phyloP scores from a whole-genome alignment of 768 basidiomycete species.

The Leccinum incarnatum region DNA sequence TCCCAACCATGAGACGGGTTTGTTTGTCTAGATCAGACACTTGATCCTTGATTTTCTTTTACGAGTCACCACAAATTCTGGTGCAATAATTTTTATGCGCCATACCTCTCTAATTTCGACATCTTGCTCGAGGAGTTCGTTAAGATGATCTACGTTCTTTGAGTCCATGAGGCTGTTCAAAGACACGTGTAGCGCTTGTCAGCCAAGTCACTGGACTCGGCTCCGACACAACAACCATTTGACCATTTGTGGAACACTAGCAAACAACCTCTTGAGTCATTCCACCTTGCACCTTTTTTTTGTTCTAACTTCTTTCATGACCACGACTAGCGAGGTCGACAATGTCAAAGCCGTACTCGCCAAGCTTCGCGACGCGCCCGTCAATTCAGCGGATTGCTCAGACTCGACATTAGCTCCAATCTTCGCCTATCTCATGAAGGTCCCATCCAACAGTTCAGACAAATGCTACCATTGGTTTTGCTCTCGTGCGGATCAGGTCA shows the following conservation, averaged over 20 bases:
- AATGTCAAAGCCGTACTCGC: conserved; percentile 51
- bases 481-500: conserved; percentile 50
- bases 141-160: conserved; percentile 54
- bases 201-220: not conserved
- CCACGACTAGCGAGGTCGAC: conserved; percentile 23
- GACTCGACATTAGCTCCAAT: conserved; percentile 49
- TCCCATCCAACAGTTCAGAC: conserved; percentile 37
- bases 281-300: not conserved
- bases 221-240: not conserved
- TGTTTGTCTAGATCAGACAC: conserved; percentile 74
- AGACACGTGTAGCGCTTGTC: not conserved
- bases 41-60: conserved; percentile 78
- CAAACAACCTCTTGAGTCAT: not conserved
- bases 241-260: conserved; percentile 16
- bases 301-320: conserved; percentile 19
- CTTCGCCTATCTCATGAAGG: conserved; percentile 53
- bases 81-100: conserved; percentile 1
- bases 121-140: conserved; percentile 59
- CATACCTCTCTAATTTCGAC: conserved; percentile 63
- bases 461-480: conserved; percentile 79
- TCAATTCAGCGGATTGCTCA: conserved; percentile 46
- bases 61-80: conserved; percentile 1
- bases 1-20: conserved; percentile 66
- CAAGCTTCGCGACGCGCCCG: conserved; percentile 56
- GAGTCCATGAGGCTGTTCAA: conserved; percentile 46